phyloP scores from a whole-genome alignment of 1,284 basidiomycete species.

The Somion occarium region DNA sequence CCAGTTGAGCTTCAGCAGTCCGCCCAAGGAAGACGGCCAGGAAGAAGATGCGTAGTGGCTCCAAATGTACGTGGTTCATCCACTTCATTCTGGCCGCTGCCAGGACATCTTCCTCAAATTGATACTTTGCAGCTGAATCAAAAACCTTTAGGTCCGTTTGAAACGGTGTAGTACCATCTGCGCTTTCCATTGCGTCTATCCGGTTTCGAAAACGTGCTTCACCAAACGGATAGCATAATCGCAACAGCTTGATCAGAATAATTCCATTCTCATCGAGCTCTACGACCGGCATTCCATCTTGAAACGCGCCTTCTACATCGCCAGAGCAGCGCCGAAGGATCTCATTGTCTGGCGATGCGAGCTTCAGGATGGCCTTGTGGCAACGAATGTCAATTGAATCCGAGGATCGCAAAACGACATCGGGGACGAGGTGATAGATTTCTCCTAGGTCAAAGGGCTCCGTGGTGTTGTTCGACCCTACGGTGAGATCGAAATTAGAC shows the following conservation, averaged over 20 bases:
- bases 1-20: neutral
- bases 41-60: neutral
- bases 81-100: neutral
- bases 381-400: conserved; percentile 1
- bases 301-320: neutral
- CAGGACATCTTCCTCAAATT: neutral
- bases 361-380: neutral
- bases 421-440: neutral
- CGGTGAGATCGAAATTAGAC: neutral
- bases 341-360: neutral
- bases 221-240: neutral
- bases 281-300: neutral
- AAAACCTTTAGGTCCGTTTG: neutral
- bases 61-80: neutral
- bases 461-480: neutral
- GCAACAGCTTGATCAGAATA: neutral
- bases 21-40: neutral
- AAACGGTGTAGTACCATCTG: neutral
- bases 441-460: neutral
- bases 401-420: conserved; percentile 2
- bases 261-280: neutral
- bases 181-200: neutral
- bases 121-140: neutral
- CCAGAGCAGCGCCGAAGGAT: too few species aligned
- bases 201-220: neutral